Percentiles rank a stretch among this genome's conserved stretches.
Conservation (phyloP, 1,284 basidiomycete genomes). For the Pascua guehoae region DNA sequence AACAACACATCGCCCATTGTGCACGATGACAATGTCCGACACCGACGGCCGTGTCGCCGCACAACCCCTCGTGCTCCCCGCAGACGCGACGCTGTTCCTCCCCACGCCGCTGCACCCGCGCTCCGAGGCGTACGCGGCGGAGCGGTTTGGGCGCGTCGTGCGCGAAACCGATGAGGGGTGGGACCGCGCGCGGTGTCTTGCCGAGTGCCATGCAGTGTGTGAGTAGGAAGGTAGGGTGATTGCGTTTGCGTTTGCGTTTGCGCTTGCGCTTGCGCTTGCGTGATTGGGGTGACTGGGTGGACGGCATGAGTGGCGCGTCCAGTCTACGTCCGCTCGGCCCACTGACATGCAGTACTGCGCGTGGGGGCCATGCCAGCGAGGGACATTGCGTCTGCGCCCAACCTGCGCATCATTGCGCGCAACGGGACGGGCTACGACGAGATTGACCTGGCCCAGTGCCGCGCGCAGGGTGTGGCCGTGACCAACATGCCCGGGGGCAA, state of each 20-base stretch:
- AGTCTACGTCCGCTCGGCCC: too few relatives aligned
- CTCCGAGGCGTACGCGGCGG: conserved; percentile 35
- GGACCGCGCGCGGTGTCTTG: conserved; percentile 27
- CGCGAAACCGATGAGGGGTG: conserved; percentile 23
- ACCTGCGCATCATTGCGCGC: conserved; percentile 29
- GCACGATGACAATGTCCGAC: too few relatives aligned
- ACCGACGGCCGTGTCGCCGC: too few relatives aligned
- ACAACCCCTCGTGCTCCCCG: neutral
- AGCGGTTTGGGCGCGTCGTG: conserved; percentile 31
- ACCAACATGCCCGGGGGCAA: conserved; percentile 55
- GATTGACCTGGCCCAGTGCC: conserved; percentile 49
- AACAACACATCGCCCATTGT: too few relatives aligned
- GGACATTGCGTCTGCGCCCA: conserved; percentile 18
- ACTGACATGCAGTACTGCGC: conserved; percentile 26
- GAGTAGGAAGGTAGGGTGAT: conserved; percentile 1
- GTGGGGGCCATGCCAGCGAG: conserved; percentile 19
- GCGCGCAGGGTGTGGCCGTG: conserved; percentile 56
- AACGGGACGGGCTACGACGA: conserved; percentile 38
- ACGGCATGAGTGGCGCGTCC: too few relatives aligned
- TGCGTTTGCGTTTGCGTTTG: too few relatives aligned
- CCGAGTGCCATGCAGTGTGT: conserved; percentile 28
- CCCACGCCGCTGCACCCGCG: conserved; percentile 34
- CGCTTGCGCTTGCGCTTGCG: too few relatives aligned
- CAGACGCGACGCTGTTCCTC: conserved; percentile 35
- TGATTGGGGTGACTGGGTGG: too few relatives aligned